Base-by-base conservation (phyloP, 2,329 filamentous ascomycete genomes). In the Furcasterigmium sp. region DNA sequence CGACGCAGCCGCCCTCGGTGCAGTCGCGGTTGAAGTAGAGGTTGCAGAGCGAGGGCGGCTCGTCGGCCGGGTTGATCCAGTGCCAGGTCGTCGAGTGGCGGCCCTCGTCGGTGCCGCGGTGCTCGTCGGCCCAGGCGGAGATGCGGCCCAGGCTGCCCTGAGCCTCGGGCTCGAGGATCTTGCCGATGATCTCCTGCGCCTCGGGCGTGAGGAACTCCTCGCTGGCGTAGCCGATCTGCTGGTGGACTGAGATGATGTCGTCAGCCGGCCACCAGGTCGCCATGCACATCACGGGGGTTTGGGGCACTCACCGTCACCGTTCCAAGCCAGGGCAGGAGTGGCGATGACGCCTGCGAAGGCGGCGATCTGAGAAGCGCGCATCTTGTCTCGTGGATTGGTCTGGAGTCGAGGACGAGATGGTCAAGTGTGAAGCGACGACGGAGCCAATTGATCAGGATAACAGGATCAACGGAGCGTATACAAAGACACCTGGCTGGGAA, bases 51-150 rank as follows among this genome's bases (percentile, higher is more conserved):
- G 29, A 39, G 18, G 48, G 48, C 21, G 48, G 46, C 14, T 49
- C 42, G 35, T 51, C 48, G 29, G 34, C 42, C 20, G 25, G 20
- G 48, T 47, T 49, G 44, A 51, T 47, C 37, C 44, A 51, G 42
- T 51, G 48, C 42, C 48, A 51, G 26, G 49, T 45, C 44, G 44
- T 49, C 14, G 46, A 45, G 39, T 41, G 39, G 39, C 46, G 44
- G 44, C 46, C 44, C 44, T 47, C 48, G 36, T 46, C 41, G 17
- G 28, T 43, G 30, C 44, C 44, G 20, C 48, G 41, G 9, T 49
- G 44, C 3, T 47, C 46, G 32, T 51, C 48, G 3, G 48, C 48
- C 48, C 48, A 51, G 9, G 49, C 47, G 5, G 45, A 43, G 11
- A 47, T 42, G 25, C 47, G 45, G 13, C 47, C 49, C n/a, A 51